Base-by-base conservation (phyloP, 768 basidiomycete species). In the Tricholomella constricta region DNA sequence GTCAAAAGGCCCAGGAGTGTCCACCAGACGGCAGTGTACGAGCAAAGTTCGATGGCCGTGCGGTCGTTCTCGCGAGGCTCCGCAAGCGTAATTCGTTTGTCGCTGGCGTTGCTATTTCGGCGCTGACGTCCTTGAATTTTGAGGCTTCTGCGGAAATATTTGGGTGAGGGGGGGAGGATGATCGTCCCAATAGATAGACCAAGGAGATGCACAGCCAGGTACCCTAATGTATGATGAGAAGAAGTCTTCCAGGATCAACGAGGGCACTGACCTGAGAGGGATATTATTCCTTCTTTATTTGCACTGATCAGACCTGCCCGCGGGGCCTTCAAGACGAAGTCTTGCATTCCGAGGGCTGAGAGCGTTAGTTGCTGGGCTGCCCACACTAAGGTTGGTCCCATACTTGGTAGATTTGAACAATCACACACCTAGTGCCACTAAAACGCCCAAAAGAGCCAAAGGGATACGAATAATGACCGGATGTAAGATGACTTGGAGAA, bases 221-320 rank as follows among this genome's bases (percentile, higher is more conserved):
- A 98, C 4, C 97, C 96, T 86, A 51, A 15, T 32, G 29, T 45
- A 17, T 53, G 40, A 6, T 12, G 36, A 19, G 11, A 49, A 14
- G 23, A 10, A 38, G 11, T 57, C 7, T 17, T 11, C 17, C 6
- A 8, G 29, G 3, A 2, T 47, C 37, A 27, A 31, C 2, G 22
- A 14, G 52, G 9, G 23, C 10, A 19, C 70, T 51, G 49, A 88
- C 90, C 92, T 49, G 82, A 68, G 17, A 96, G 76, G 1, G 91
- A 94, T 27, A 88, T 76, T 19, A 99, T 64, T 0, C 97, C 97
- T 67, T 99, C 97, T 64, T 97, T 97, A 74, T 99, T 98, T 17
- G 83, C 79, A 29, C 81, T 84, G 29, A 98, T 58, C 3, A 95
- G 42, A 29, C 78, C 77, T 9, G 69, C 73, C 7, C 96, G 83